Base-by-base conservation (phyloP, 345 rosid genomes). In the Lenwebbia sp. region DNA sequence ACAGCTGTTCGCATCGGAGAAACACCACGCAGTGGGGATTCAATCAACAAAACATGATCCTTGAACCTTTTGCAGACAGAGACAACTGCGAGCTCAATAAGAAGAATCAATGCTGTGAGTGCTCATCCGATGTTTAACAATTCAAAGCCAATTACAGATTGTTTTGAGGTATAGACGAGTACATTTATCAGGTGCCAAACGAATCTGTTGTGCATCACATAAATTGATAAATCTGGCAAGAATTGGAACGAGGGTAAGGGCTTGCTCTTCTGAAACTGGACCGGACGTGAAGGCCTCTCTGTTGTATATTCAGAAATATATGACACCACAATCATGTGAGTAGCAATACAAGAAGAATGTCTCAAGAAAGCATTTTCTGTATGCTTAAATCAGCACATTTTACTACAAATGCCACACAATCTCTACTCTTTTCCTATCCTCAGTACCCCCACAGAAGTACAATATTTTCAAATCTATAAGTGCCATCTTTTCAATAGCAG, bases 101-200 rank as follows among this genome's bases (percentile, higher is more conserved):
- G 81, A 58, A 83, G 85, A 83, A 88, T 26, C 83, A 88, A 70
- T 82, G 22, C 37, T 62, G 86, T 17, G 78, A 65, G 23, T 33
- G 33, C 9, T 25, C 44, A 65, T 17, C 25, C 12, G 13, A 33
- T 65, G 44, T 33, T 65, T 65, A 65, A 65, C 76, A 33, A 65
- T 33, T 15, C 23, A 65, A 78, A 19, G 30, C 4, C 10, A 70
- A 76, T 28, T 33, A 54, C 19, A 88, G 84, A 51, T 54, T 40
- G 25, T 13, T 50, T 23, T 56, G 51, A 84, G 55, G 30, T 33
- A 49, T 87, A 85, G 83, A 55, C 13, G 15, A 47, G 47, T 93
- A 98, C 99, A 96, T 90, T 95, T 96, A 3, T 95, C 95, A 40
- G 94, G 91, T 2, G 92, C 99, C 87, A 94, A 82, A 52, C 93